Evolutionary conservation across 179 eudicot genomes (phyloP).

Genomic region (Silene coronaria): DNA sequence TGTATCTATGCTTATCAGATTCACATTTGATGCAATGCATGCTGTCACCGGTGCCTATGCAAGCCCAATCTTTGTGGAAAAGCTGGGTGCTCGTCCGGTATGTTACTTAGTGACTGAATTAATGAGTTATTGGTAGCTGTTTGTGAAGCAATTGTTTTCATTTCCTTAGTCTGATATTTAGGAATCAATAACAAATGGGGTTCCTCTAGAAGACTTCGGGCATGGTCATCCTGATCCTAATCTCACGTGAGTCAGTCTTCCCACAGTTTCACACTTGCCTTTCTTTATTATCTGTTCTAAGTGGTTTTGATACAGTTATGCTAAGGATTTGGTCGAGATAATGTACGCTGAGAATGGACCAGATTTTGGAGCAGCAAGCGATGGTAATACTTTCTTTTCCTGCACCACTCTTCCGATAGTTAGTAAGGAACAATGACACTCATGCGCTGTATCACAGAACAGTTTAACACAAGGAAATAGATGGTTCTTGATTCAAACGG

Average conservation of each 20-base stretch:
- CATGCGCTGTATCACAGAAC: not conserved
- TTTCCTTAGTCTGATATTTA: slow-evolving; percentile 28
- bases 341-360: slow-evolving; percentile 78
- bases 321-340: slow-evolving; percentile 79
- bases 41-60: slow-evolving; percentile 99
- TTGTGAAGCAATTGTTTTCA: slow-evolving; percentile 18
- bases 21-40: slow-evolving; percentile 98
- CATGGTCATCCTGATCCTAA: slow-evolving; percentile 99
- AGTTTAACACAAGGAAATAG: not conserved
- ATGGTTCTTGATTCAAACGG: not conserved
- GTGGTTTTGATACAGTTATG: slow-evolving; percentile 51
- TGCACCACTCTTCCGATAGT: not conserved
- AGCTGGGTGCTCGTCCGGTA: slow-evolving; percentile 83
- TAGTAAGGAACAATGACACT: not conserved
- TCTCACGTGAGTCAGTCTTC: slow-evolving; percentile 65
- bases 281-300: slow-evolving; percentile 19
- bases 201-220: slow-evolving; percentile 96
- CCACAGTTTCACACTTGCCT: not conserved
- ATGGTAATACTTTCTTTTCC: slow-evolving; percentile 45
- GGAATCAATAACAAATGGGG: slow-evolving; percentile 80
- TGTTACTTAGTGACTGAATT: slow-evolving; percentile 23
- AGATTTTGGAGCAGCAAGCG: slow-evolving; percentile 99
- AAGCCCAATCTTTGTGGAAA: slow-evolving; percentile 90
- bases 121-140: slow-evolving; percentile 5
- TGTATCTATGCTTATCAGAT: slow-evolving; percentile 41